Evolutionary conservation across 2,329 filamentous ascomycete genomes (phyloP).

Genomic region (Trichoderma sp.): DNA sequence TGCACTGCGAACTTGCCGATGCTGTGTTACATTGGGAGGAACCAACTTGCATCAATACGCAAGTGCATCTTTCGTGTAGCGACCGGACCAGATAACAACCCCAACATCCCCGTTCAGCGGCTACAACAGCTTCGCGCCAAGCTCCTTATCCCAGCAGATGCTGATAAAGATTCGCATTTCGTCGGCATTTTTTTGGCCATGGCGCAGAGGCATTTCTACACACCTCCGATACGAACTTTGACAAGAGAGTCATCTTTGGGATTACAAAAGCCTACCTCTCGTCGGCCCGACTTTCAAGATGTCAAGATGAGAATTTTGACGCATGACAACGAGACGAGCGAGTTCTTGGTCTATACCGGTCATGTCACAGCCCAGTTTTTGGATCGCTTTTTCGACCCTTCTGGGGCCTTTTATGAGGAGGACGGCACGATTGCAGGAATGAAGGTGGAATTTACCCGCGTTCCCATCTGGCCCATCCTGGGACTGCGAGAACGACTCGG

Average conservation of each 20-base stretch:
- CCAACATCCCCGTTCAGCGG: slow-evolving; percentile 51
- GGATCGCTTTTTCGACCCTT: slow-evolving; percentile 52
- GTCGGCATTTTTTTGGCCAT: slow-evolving; percentile 57
- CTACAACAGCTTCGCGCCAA: slow-evolving; percentile 52
- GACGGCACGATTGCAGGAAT: slow-evolving; percentile 40
- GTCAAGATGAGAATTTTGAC: slow-evolving; percentile 54
- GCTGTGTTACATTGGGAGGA: slow-evolving; percentile 52
- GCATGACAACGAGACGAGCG: slow-evolving; percentile 49
- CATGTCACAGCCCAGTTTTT: slow-evolving; percentile 52
- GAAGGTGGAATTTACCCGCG: slow-evolving; percentile 49
- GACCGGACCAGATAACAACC: slow-evolving; percentile 42
- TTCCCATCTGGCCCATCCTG: slow-evolving; percentile 57
- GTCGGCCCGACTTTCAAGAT: slow-evolving; percentile 46
- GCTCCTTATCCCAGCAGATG: slow-evolving; percentile 49
- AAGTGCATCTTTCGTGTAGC: slow-evolving; percentile 50
- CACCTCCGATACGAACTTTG: slow-evolving; percentile 27
- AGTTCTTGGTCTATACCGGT: slow-evolving; percentile 57
- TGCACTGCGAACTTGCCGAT: slow-evolving; percentile 37
- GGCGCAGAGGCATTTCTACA: slow-evolving; percentile 58
- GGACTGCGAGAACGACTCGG: slow-evolving; percentile 58
- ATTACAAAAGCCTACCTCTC: slow-evolving; percentile 27
- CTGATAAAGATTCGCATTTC: slow-evolving; percentile 55
- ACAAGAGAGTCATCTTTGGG: slow-evolving; percentile 36
- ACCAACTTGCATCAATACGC: slow-evolving; percentile 49
- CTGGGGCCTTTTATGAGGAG: slow-evolving; percentile 40